phyloP scores from a whole-genome alignment of 139 green algal species.

The Coelastrella sp. region DNA sequence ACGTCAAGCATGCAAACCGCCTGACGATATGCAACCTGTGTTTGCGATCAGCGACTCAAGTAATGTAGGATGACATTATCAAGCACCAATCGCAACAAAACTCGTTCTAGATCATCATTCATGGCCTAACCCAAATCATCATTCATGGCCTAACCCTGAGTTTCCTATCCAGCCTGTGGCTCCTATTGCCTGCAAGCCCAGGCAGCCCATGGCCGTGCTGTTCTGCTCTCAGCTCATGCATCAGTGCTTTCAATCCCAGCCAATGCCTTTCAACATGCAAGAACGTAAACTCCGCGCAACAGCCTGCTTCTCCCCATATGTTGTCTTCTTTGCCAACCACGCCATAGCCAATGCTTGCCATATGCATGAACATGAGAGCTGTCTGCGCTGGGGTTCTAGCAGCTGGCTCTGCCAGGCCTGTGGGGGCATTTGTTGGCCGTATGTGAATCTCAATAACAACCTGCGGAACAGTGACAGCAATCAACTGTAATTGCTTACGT shows the following conservation, averaged over 20 bases:
- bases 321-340: conserved; percentile 37
- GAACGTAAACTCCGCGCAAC: conserved; percentile 41
- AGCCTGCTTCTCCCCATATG: conserved; percentile 27
- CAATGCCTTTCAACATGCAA: conserved; percentile 28
- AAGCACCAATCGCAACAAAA: too few relatives aligned
- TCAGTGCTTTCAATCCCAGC: conserved; percentile 1
- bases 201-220: background rate
- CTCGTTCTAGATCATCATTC: too few relatives aligned
- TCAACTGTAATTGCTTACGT: background rate
- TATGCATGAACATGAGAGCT: conserved; percentile 26
- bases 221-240: conserved; percentile 4
- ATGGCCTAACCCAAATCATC: too few relatives aligned
- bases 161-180: too few relatives aligned
- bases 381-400: conserved; percentile 20
- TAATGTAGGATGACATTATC: too few relatives aligned
- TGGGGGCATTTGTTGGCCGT: background rate
- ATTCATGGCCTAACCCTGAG: too few relatives aligned
- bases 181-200: background rate
- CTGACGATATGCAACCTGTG: too few relatives aligned
- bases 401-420: background rate
- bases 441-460: conserved; percentile 33
- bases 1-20: too few relatives aligned
- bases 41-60: too few relatives aligned
- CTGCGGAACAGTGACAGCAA: background rate
- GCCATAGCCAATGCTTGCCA: conserved; percentile 27